Evolutionary conservation across 306 rosid genomes (phyloP), one percentile per base, ranked within the genome.

Genomic region (Canavalia gladiata): DNA sequence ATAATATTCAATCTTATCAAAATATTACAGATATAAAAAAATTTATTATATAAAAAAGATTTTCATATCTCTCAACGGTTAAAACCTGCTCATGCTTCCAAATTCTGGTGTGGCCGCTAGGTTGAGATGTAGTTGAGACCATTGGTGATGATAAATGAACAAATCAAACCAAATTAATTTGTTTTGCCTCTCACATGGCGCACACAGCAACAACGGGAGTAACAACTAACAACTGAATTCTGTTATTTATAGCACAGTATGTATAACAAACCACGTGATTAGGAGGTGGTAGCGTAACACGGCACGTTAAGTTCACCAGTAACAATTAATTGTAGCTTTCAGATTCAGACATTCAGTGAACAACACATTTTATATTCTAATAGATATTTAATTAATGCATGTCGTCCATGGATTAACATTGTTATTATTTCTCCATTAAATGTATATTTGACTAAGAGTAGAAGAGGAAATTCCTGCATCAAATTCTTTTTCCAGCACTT

Each of bases 391-490:
- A 35, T 80, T 25, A 59, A 59, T 47, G 78, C 63, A 11, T 49
- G 46, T 28, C 4, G 2, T 45, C 7, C 25, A 18, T 18, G 25
- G 18, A 46, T 25, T 58, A 45, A 7, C 9, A 43, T 18, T 56
- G 51, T 68, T 31, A 68, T 7, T 41, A 45, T 69, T 33, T 68
- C 50, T 33, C 43, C 54, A 47, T 56, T 69, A 39, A 58, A 43
- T 70, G 77, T 25, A 46, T 59, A 46, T 59, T 54, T 58, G 52
- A 35, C 42, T 6, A 42, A 58, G 8, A 39, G 81, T 4, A 51
- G 35, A 34, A 59, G 11, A 30, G 42, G 25, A 57, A 76, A 50
- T 59, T 68, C 72, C 41, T 82, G 69, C 82, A 64, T 70, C 71
- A 69, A 77, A 62, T 71, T 59, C 63, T 37, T 11, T 73, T 56